Evolutionary conservation across 2,329 filamentous ascomycete species (phyloP).

Genomic region (Sporothrix pseudoabietina): DNA sequence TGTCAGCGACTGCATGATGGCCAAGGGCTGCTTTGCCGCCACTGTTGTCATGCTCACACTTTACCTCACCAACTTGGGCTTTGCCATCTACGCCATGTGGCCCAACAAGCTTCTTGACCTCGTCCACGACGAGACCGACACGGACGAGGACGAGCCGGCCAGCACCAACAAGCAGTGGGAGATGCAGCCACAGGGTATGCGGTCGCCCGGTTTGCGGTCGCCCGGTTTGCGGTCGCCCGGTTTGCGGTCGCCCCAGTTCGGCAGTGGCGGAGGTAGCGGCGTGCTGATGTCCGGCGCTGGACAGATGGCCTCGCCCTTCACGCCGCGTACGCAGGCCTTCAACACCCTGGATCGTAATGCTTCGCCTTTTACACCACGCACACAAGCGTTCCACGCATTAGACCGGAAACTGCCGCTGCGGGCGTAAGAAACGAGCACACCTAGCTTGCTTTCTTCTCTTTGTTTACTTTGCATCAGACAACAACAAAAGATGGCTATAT

Average conservation of each 20-base stretch:
- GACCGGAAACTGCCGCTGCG: conserved; percentile 60
- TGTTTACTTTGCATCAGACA: neutral
- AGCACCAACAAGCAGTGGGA: conserved; percentile 55
- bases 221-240: conserved; percentile 5
- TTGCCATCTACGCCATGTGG: conserved; percentile 61
- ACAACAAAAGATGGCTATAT: neutral
- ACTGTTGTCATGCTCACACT: conserved; percentile 70
- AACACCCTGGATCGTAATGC: neutral
- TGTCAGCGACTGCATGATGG: conserved; percentile 64
- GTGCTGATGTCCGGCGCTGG: conserved; percentile 14
- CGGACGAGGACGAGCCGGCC: conserved; percentile 39
- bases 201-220: conserved; percentile 25
- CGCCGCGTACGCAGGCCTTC: conserved; percentile 46
- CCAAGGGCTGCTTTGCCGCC: conserved; percentile 66
- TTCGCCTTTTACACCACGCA: conserved; percentile 33
- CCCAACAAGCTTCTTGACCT: conserved; percentile 59
- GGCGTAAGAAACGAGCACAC: conserved; percentile 28
- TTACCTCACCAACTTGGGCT: conserved; percentile 54
- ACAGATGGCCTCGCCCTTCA: conserved; percentile 27
- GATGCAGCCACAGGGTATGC: conserved; percentile 34
- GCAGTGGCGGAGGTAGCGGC: neutral
- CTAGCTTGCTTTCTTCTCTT: neutral
- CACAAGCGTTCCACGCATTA: conserved; percentile 61
- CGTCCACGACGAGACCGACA: conserved; percentile 45
- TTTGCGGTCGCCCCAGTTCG: neutral